Base-by-base conservation (phyloP, 441 rosid species). In the Isatis lusitanica region DNA sequence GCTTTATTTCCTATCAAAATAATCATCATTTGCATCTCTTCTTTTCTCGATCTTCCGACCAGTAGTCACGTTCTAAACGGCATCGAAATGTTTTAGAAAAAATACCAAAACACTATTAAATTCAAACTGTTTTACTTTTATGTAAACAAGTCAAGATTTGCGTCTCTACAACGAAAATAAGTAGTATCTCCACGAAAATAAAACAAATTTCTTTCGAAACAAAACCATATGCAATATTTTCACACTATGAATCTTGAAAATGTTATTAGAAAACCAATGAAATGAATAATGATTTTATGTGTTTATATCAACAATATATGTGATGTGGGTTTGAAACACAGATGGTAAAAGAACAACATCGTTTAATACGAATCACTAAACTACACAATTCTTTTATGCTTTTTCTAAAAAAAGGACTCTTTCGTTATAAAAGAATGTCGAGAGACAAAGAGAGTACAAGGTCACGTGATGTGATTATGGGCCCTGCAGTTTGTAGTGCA, bases 401-500 rank as follows among this genome's bases (percentile, higher is more conserved):
- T 58, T 10, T n/a, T 26, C 2, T 1, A 26, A 0, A 21, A 26
- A 26, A 26, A 4, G 8, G n/a, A 26, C 30, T 30, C 63, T 21
- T 33, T 33, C 5, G 57, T 7, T 50, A 7, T n/a, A 44, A 64
- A 44, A 15, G 17, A 58, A 66, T 57, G 44, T 61, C 10, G 63
- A 74, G 68, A 66, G 78, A 66, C 62, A 66, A 21, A 21, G 55
- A 66, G 73, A 59, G 73, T 51, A 66, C 63, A 66, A 67, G 39
- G 31, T 74, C 73, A 67, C 63, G 62, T 74, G 78, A 39, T 67
- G 7, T 66, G 55, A 59, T 50, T 36, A 66, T 74, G 78, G 78
- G 78, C 62, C 63, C 62, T 66, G 68, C 67, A 66, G 3, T 65
- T 57, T 47, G 59, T 73, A 64, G 65, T 74, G 66, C 66, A 66